A percentile compares a stretch with the other conserved stretches of the same genome.
Evolutionary conservation across 208 protist genomes (phyloP).

Genomic region (Balamuthia mandrillaris): DNA sequence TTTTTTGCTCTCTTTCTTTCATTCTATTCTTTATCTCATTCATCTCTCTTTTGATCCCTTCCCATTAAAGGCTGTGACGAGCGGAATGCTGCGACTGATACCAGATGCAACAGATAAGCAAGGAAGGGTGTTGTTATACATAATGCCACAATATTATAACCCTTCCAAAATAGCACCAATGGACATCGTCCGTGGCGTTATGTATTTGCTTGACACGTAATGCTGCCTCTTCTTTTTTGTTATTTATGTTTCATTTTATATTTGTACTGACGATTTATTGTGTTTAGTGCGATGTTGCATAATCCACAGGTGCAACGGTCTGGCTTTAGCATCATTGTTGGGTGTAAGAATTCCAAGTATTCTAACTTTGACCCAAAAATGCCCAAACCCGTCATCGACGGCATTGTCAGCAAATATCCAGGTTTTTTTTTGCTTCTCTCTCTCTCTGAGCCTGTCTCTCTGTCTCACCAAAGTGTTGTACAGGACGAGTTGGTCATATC

Average conservation of each 20-base stretch:
- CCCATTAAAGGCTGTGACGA: background rate
- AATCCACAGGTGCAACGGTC: background rate
- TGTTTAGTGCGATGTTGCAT: too few relatives aligned
- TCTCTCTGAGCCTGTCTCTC: too few relatives aligned
- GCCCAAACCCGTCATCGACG: background rate
- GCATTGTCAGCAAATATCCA: background rate
- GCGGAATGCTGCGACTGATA: background rate
- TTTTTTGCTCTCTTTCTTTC: background rate
- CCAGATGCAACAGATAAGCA: background rate
- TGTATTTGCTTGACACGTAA: constrained; percentile 1
- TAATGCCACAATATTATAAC: background rate
- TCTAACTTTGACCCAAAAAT: constrained; percentile 5
- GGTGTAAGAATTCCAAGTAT: background rate
- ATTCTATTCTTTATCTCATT: background rate
- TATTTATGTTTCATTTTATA: background rate
- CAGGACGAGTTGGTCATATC: background rate
- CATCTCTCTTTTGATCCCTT: background rate
- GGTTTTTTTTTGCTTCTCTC: background rate
- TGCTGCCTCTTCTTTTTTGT: background rate
- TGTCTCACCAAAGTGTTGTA: background rate
- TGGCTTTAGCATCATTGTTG: background rate
- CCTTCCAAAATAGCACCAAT: background rate
- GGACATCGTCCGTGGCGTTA: background rate
- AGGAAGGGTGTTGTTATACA: background rate
- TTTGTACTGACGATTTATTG: background rate